A percentile compares a stretch with the other conserved stretches of the same genome.
Conservation (phyloP, 1,284 basidiomycete species). For the Ceratobasidium sp. region DNA sequence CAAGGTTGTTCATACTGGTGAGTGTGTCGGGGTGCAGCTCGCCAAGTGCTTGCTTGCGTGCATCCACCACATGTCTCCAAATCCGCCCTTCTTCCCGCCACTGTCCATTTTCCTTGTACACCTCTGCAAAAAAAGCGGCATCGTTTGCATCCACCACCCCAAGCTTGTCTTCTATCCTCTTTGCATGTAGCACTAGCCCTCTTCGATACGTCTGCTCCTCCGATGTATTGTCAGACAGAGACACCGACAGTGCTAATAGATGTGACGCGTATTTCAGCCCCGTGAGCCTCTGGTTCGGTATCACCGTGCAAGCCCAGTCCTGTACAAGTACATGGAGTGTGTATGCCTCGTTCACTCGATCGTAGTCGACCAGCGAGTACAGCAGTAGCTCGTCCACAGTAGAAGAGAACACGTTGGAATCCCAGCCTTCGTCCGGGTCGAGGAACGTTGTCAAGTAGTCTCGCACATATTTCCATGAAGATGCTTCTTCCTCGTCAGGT, state of each 20-base stretch:
- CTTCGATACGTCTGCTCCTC: background rate
- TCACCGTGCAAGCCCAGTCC: conserved; percentile 1
- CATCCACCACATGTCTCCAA: background rate
- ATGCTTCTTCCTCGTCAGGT: background rate
- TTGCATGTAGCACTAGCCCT: background rate
- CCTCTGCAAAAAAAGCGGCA: background rate
- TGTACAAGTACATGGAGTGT: background rate
- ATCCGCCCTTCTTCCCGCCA: background rate
- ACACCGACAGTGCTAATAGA: background rate
- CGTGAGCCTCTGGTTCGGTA: background rate
- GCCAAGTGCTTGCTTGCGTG: too few relatives aligned
- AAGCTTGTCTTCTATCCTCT: background rate
- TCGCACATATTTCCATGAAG: background rate
- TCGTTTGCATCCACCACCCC: background rate
- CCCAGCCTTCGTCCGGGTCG: background rate
- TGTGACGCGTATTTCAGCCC: background rate
- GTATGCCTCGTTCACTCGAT: conserved; percentile 5
- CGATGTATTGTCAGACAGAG: too few relatives aligned
- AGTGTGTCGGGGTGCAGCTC: too few relatives aligned
- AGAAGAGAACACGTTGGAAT: background rate
- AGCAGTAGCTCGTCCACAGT: background rate
- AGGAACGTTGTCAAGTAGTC: background rate
- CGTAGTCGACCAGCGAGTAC: conserved; percentile 6
- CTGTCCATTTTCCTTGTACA: background rate
- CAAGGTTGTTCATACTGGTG: too few relatives aligned